phyloP scores from a whole-genome alignment of 2,329 filamentous ascomycete genomes.

The Aphanocladium album region DNA sequence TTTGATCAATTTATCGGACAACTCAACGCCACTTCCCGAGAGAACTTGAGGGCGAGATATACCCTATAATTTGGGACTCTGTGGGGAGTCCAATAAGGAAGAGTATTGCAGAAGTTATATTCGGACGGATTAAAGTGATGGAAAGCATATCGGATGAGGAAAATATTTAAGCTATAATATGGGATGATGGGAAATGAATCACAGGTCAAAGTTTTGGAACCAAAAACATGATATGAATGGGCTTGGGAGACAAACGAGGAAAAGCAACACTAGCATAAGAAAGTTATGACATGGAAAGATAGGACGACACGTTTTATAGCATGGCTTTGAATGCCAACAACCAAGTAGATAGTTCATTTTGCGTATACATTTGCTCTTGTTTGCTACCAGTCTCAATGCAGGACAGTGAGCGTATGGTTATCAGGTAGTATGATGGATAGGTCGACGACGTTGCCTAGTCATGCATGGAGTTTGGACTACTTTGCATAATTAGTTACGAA shows the following conservation, averaged over 20 bases:
- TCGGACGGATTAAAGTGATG: constrained; percentile 5
- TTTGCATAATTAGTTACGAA: no score
- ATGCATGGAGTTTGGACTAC: no score
- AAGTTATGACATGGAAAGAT: constrained; percentile 7
- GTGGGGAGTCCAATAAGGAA: no score
- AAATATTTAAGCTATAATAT: constrained; percentile 2
- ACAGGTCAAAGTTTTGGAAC: neutral
- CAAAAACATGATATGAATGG: constrained; percentile 4
- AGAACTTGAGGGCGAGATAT: constrained; percentile 45
- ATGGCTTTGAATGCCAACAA: constrained; percentile 2
- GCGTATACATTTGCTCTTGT: neutral
- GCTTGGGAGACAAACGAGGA: constrained; percentile 7
- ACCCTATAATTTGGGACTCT: constrained; percentile 26
- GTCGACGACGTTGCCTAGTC: no score
- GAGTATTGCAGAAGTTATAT: neutral
- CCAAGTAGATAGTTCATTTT: constrained; percentile 12
- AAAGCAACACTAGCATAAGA: neutral
- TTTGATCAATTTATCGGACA: constrained; percentile 51
- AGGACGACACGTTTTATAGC: constrained; percentile 5
- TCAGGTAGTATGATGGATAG: no score
- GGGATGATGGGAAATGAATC: constrained; percentile 2
- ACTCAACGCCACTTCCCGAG: constrained; percentile 45
- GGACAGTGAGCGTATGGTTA: no score
- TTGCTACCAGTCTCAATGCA: neutral
- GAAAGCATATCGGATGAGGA: constrained; percentile 10